Evolutionary conservation across 495 filamentous ascomycete genomes (phyloP).

Genomic region (Annulohypoxylon bovei): DNA sequence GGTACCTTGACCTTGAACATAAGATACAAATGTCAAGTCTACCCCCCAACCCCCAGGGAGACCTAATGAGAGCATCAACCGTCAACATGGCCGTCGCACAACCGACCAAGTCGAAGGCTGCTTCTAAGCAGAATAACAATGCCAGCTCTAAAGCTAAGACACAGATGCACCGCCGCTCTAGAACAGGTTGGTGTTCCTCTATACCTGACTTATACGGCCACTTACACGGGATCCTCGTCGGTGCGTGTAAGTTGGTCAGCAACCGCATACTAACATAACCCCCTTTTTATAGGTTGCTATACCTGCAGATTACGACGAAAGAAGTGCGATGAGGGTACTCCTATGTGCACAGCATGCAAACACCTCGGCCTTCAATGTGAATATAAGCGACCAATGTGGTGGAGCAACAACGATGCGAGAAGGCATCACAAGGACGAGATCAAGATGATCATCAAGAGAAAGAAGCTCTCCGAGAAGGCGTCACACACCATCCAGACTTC

Average conservation of each 20-base stretch:
- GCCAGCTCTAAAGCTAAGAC: slow-evolving; percentile 68
- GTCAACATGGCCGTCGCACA: slow-evolving; percentile 67
- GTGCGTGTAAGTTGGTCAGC: slow-evolving; percentile 36
- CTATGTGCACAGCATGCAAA: slow-evolving; percentile 86
- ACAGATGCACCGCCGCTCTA: slow-evolving; percentile 91
- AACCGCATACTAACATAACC: slow-evolving; percentile 36
- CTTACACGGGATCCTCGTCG: slow-evolving; percentile 35
- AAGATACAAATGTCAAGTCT: slow-evolving; percentile 70
- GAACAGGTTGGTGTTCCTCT: slow-evolving; percentile 76
- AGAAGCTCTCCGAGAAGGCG: slow-evolving; percentile 89
- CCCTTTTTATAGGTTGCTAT: slow-evolving; percentile 79
- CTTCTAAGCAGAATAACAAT: slow-evolving; percentile 61
- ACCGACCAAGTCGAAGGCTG: slow-evolving; percentile 63
- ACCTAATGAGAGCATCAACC: slow-evolving; percentile 62
- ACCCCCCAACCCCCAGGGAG: slow-evolving; percentile 64
- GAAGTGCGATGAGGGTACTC: slow-evolving; percentile 96
- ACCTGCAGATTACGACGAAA: slow-evolving; percentile 94
- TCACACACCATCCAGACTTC: slow-evolving; percentile 64
- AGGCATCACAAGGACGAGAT: slow-evolving; percentile 90
- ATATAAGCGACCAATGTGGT: slow-evolving; percentile 97
- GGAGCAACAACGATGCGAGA: slow-evolving; percentile 89
- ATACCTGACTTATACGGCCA: slow-evolving; percentile 42
- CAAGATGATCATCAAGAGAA: slow-evolving; percentile 97
- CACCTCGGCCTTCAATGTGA: slow-evolving; percentile 88
- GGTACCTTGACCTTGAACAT: slow-evolving; percentile 51